Evolutionary conservation across 2,329 filamentous ascomycete genomes (phyloP).

Genomic region (Clathrospora elynae): DNA sequence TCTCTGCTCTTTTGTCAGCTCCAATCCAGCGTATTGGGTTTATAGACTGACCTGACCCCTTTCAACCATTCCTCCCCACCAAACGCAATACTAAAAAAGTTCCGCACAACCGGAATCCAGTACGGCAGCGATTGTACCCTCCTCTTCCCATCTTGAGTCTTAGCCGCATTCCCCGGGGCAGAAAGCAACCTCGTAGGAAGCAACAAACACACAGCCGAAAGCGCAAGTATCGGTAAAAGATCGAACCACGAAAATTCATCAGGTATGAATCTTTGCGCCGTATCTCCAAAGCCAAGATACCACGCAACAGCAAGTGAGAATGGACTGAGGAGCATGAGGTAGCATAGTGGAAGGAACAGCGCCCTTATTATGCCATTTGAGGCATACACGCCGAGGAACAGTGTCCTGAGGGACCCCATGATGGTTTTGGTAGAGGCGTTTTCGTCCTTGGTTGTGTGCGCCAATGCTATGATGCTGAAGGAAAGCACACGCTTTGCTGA

Average conservation of each 20-base stretch:
- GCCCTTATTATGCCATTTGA: constrained; percentile 42
- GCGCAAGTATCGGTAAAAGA: constrained; percentile 37
- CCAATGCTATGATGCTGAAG: constrained; percentile 9
- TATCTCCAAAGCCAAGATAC: constrained; percentile 30
- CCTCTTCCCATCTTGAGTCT: constrained; percentile 39
- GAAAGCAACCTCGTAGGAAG: constrained; percentile 42
- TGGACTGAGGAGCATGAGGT: constrained; percentile 38
- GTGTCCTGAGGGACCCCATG: constrained; percentile 41
- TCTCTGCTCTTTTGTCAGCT: constrained; percentile 33
- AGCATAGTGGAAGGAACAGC: constrained; percentile 44
- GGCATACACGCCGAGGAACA: constrained; percentile 43
- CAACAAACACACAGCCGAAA: constrained; percentile 33
- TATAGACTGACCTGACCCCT: constrained; percentile 46
- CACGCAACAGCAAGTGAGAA: constrained; percentile 33
- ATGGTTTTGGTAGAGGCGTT: constrained; percentile 13
- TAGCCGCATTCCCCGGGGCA: constrained; percentile 16
- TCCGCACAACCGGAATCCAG: constrained; percentile 64
- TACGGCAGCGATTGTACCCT: constrained; percentile 60
- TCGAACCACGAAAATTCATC: constrained; percentile 36
- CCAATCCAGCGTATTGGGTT: not conserved
- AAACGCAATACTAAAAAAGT: constrained; percentile 58
- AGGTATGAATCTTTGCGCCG: constrained; percentile 24
- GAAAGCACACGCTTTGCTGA: constrained; percentile 7
- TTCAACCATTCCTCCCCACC: constrained; percentile 53
- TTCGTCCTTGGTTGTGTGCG: constrained; percentile 6